Evolutionary conservation across 2,329 filamentous ascomycete genomes (phyloP).

Genomic region (Eurotiales sp.): DNA sequence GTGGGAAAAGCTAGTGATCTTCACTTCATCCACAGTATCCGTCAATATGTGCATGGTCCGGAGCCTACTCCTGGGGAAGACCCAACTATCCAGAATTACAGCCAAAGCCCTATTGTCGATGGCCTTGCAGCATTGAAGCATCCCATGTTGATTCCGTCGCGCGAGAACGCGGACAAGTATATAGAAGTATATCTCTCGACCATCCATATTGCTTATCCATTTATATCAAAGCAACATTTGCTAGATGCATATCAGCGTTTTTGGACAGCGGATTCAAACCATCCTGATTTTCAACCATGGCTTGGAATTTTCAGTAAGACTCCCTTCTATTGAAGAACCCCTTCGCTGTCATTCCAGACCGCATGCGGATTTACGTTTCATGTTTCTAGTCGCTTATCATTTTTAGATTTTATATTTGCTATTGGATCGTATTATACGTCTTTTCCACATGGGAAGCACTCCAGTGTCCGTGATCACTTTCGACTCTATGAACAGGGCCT

Average conservation of each 20-base stretch:
- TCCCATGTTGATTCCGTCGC: slow-evolving; percentile 16
- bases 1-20: slow-evolving; percentile 38
- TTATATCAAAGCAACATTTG: slow-evolving; percentile 24
- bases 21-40: slow-evolving; percentile 29
- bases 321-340: neutral
- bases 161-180: slow-evolving; percentile 17
- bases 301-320: slow-evolving; percentile 21
- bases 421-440: slow-evolving; percentile 30
- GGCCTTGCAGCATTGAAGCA: slow-evolving; percentile 11
- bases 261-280: slow-evolving; percentile 12
- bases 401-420: slow-evolving; percentile 26
- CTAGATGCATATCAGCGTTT: slow-evolving; percentile 17
- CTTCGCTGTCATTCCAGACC: neutral
- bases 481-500: slow-evolving; percentile 25
- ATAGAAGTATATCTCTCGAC: slow-evolving; percentile 29
- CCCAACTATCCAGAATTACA: slow-evolving; percentile 15
- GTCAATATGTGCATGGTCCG: slow-evolving; percentile 18
- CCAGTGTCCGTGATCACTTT: slow-evolving; percentile 17
- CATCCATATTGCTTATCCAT: slow-evolving; percentile 35
- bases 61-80: slow-evolving; percentile 23
- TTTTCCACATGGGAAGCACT: slow-evolving; percentile 19
- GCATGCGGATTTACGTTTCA: neutral
- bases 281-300: slow-evolving; percentile 19
- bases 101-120: slow-evolving; percentile 17
- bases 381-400: neutral